Base-by-base conservation (phyloP, 2,329 filamentous ascomycete species). In the Penicillium sp. region DNA sequence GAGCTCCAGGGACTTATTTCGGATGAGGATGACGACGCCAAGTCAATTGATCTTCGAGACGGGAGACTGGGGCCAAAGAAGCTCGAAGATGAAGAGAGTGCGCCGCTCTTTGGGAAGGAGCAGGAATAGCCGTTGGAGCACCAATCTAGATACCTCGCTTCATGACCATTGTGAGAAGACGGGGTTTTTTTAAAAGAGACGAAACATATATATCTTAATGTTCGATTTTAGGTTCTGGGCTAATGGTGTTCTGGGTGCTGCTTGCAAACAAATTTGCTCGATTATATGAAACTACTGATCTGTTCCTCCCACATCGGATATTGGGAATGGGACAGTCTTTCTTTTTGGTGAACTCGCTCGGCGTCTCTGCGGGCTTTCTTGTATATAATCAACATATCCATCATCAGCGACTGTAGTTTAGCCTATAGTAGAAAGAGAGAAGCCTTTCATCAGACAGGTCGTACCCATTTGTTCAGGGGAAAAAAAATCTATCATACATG, bases 1-100 rank as follows among this genome's bases (percentile, higher is more conserved):
- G 95, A 98, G 78, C 84, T 99, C 1, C 92, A 95, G 63, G 94
- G 92, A 0, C 79, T 99, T 45, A 93, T 93, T 75, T 95, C 91
- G 61, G 93, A 96, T 49, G 93, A 96, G 19, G 93, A 97, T 56
- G 90, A 90, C 5, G 81, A 86, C 13, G 82, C 46, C 52, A 68
- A 63, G 44, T 21, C 49, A 26, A 41, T 41, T 15, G 35, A 41
- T 41, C 52, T 53, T n/a, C 46, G 63, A 5, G 58, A 59, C 8
- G 47, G 31, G 9, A 58, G 66, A 15, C 64, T 70, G 61, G 70
- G 68, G 8, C 68, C 71, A 5, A 72, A 71, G 49, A 77, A 74
- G 63, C 62, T 60, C 13, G 65, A 66, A 30, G 74, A 76, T 52
- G 75, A 75, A 41, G 75, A 77, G 49, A 69, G 58, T 35, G 61